Evolutionary conservation across 495 filamentous ascomycete genomes (phyloP), one percentile per base, ranked within the genome.

Genomic region (Platismatia glauca): DNA sequence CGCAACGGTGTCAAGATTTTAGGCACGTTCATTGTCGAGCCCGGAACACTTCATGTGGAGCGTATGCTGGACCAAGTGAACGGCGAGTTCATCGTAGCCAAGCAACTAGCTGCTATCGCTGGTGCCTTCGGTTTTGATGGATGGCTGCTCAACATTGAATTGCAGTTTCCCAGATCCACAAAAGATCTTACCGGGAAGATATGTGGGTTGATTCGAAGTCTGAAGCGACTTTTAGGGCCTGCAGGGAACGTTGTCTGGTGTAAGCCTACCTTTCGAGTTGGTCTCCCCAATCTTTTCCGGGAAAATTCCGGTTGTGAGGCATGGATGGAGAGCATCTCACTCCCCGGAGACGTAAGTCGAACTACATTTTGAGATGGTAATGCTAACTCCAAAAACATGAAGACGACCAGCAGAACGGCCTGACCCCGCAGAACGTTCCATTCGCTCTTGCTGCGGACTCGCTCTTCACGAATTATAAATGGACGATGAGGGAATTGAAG

Each of bases 141-240:
- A 20, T 79, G 77, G 77, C 64, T 79, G 38, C 58, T 78, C 35
- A 78, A 78, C 57, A 67, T 79, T n/a, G 77, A 79, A 64, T 69
- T 72, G 37, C 67, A 70, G 20, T 73, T 78, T 67, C 71, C 74
- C 12, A 67, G 61, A 38, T 65, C 67, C 35, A 50, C 44, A 13
- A 69, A 66, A 61, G 55, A 66, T 52, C 50, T 59, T 35, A n/a
- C 68, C 3, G 43, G 64, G 53, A 48, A 67, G 9, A 68, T 75
- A 31, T 37, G 70, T 35, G 65, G 48, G 16, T 76, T 78, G 39
- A 53, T 78, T 12, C 59, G 59, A 34, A 65, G 71, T 27, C 62
- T 75, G n/a, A 70, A 66, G 41, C 53, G 37, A 4, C 58, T 63
- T 3, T 44, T 73, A 27, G 75, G 71, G 13, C 50, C 64, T 7